A percentile compares a stretch with the other conserved stretches of the same genome.
These are phyloP conservation scores for Trichophyton simii DNA, from an alignment of 2,329 filamentous ascomycete genomes.

Conservation along the genomic window DNA sequence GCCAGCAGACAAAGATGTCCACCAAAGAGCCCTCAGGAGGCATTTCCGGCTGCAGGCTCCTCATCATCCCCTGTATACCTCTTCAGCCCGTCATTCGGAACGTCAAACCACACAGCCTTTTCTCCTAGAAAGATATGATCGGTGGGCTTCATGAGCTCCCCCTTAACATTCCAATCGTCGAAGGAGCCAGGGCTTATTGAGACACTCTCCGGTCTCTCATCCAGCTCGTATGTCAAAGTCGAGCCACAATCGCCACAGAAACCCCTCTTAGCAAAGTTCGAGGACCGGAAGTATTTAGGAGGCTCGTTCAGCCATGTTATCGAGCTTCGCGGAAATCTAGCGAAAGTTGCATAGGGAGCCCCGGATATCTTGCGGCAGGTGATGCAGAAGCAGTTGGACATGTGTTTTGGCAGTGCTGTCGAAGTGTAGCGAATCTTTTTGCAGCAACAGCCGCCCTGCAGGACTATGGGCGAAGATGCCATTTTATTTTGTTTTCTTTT, in stretches of 20 bases:
- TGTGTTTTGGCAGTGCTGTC: conserved; percentile 22
- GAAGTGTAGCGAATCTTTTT: conserved; percentile 32
- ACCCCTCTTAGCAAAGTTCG: conserved; percentile 30
- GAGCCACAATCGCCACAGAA: conserved; percentile 38
- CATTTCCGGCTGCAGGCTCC: background rate
- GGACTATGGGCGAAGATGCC: conserved; percentile 9
- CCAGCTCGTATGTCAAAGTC: conserved; percentile 34
- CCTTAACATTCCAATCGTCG: conserved; percentile 28
- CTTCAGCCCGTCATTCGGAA: conserved; percentile 26
- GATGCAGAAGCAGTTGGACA: conserved; percentile 37
- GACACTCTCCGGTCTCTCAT: conserved; percentile 21
- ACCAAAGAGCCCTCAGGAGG: background rate
- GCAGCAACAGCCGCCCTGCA: conserved; percentile 36
- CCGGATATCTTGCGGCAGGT: conserved; percentile 39
- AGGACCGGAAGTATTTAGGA: conserved; percentile 25
- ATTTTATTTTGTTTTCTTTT: background rate
- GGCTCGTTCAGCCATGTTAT: conserved; percentile 27
- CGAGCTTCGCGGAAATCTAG: conserved; percentile 23
- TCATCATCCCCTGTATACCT: conserved; percentile 13
- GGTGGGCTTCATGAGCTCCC: conserved; percentile 16
- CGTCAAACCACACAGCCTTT: conserved; percentile 28
- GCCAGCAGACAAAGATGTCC: too few relatives aligned
- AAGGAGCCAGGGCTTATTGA: conserved; percentile 32
- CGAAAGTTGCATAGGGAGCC: conserved; percentile 35
- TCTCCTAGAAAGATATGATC: conserved; percentile 37